These are phyloP conservation scores for Pterula multifida DNA, from an alignment of 1,284 basidiomycete species.

Conservation along the genomic window DNA sequence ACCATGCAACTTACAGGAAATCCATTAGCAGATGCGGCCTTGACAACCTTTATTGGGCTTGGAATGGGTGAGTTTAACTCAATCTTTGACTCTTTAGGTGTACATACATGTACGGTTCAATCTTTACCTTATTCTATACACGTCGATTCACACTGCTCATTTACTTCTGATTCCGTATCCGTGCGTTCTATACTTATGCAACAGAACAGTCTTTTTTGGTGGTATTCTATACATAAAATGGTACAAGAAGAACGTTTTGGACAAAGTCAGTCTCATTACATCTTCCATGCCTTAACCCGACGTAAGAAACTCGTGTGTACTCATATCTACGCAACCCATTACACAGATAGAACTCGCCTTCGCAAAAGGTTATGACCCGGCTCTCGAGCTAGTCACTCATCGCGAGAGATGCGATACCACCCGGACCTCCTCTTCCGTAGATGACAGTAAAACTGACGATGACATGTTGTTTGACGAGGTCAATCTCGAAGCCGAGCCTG, in stretches of 20 bases:
- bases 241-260: slow-evolving; percentile 74
- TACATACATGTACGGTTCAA: background rate
- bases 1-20: slow-evolving; percentile 15
- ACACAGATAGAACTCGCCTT: slow-evolving; percentile 54
- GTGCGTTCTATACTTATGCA: background rate
- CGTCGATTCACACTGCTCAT: background rate
- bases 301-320: too few species aligned
- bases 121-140: background rate
- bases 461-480: slow-evolving; percentile 18
- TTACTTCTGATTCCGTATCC: background rate
- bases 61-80: slow-evolving; percentile 33
- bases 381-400: slow-evolving; percentile 55
- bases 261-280: slow-evolving; percentile 37
- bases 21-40: slow-evolving; percentile 35
- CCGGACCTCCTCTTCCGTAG: background rate
- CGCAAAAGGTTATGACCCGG: slow-evolving; percentile 60
- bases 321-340: background rate
- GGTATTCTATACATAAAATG: slow-evolving; percentile 63
- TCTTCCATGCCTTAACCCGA: slow-evolving; percentile 8
- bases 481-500: slow-evolving; percentile 24
- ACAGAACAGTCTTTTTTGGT: slow-evolving; percentile 43
- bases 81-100: background rate
- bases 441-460: background rate
- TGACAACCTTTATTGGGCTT: slow-evolving; percentile 50
- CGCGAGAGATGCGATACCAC: slow-evolving; percentile 18